These are phyloP conservation scores for Colletotrichum somersetense DNA, from an alignment of 2,329 filamentous ascomycete genomes.

Conservation along the genomic window DNA sequence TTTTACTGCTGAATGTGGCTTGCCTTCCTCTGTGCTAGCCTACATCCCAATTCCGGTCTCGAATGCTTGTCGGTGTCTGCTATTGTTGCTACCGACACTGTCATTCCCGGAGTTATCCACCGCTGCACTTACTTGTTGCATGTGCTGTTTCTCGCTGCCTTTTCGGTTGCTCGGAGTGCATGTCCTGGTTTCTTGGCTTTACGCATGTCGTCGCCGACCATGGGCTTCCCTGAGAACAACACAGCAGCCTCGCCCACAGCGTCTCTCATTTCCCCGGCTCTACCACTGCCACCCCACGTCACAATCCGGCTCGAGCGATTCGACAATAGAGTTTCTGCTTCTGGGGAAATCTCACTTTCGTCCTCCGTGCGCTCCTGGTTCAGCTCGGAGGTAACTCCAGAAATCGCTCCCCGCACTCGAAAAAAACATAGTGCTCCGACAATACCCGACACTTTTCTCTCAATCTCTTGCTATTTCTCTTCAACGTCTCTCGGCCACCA, in stretches of 20 bases:
- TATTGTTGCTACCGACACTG: slow-evolving; percentile 10
- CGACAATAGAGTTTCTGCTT: slow-evolving; percentile 30
- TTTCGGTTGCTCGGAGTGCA: slow-evolving; percentile 20
- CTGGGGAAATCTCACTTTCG: slow-evolving; percentile 5
- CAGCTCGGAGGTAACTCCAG: slow-evolving; percentile 33
- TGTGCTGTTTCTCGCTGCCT: slow-evolving; percentile 16
- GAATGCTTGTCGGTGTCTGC: slow-evolving; percentile 19
- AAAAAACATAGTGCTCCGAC: slow-evolving; percentile 34
- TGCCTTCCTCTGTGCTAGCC: slow-evolving; percentile 13
- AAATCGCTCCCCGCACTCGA: slow-evolving; percentile 28
- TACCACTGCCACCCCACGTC: slow-evolving; percentile 12
- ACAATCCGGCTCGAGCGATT: slow-evolving; percentile 31
- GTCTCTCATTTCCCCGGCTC: background rate
- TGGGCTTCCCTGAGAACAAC: slow-evolving; percentile 2
- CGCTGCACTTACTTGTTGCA: slow-evolving; percentile 22
- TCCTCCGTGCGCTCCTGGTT: slow-evolving; percentile 27
- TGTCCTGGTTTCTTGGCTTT: slow-evolving; percentile 8
- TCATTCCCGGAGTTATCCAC: slow-evolving; percentile 15
- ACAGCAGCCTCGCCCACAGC: background rate
- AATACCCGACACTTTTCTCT: slow-evolving; percentile 43
- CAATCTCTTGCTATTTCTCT: slow-evolving; percentile 44
- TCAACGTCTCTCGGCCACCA: slow-evolving; percentile 38
- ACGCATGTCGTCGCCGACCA: slow-evolving; percentile 14
- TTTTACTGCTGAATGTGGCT: slow-evolving; percentile 24
- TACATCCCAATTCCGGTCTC: background rate